Percentiles rank a stretch among this genome's conserved stretches.
Conservation (phyloP, 345 rosid species). For the Turritis glabra region DNA sequence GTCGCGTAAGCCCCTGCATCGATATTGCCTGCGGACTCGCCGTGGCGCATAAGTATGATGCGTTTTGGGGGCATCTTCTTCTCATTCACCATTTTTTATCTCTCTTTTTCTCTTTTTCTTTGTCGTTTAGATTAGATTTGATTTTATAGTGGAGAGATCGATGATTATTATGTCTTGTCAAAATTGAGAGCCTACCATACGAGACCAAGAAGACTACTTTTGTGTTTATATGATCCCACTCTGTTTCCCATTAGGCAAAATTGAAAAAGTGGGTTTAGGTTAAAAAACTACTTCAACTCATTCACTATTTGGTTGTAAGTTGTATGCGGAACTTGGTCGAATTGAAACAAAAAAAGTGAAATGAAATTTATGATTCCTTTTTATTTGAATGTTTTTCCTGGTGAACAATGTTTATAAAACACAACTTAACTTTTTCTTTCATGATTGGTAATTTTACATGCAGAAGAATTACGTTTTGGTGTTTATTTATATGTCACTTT, state of each 20-base stretch:
- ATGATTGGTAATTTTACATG: too few species aligned
- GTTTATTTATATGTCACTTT: too few species aligned
- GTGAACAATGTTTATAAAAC: too few species aligned
- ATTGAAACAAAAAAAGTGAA: too few species aligned
- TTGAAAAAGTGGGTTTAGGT: too few species aligned
- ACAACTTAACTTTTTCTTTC: too few species aligned
- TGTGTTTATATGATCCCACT: conserved; percentile 24
- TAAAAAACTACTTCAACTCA: too few species aligned
- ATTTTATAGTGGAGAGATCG: conserved; percentile 7
- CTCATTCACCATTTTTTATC: conserved; percentile 13
- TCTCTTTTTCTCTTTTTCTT: background rate
- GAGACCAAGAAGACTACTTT: conserved; percentile 20
- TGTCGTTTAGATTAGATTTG: conserved; percentile 2
- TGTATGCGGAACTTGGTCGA: too few species aligned
- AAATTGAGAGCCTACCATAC: conserved; percentile 28
- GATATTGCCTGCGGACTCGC: conserved; percentile 91
- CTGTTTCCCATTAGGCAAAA: conserved; percentile 21
- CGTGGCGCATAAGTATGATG: conserved; percentile 89
- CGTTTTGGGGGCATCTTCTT: conserved; percentile 62
- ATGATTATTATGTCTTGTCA: conserved; percentile 7
- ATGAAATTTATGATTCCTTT: too few species aligned
- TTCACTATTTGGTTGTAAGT: too few species aligned
- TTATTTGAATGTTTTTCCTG: too few species aligned
- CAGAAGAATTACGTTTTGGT: too few species aligned
- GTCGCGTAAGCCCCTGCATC: conserved; percentile 76